Evolutionary conservation across 768 basidiomycete genomes (phyloP).

Genomic region (Phylloporus rhodoxanthus): DNA sequence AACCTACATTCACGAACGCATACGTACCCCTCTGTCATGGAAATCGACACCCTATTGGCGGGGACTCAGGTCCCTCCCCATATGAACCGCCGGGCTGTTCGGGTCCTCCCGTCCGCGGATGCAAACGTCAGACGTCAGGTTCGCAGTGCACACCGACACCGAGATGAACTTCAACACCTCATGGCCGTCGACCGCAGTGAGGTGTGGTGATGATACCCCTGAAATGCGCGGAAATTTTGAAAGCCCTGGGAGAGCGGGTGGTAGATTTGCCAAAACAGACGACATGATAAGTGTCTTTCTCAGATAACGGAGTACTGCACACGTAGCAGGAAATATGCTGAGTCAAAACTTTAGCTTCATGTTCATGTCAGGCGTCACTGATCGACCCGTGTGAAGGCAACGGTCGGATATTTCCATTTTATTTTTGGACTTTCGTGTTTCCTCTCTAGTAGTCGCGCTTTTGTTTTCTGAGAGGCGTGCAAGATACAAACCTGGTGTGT

Average conservation of each 20-base stretch:
- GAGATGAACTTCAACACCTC: not conserved
- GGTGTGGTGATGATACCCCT: not conserved
- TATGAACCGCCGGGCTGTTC: not conserved
- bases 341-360: conserved; percentile 4
- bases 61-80: not conserved
- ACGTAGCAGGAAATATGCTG: not conserved
- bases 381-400: not conserved
- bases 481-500: not conserved
- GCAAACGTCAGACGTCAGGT: not conserved
- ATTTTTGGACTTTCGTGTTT: not conserved
- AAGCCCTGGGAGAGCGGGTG: not conserved
- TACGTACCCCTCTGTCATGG: not conserved
- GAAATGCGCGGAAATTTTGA: not conserved
- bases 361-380: not conserved
- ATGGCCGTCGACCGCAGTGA: not conserved
- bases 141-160: not conserved
- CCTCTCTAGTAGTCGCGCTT: not conserved
- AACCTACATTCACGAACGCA: not conserved
- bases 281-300: conserved; percentile 1
- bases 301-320: not conserved
- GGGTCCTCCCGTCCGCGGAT: not conserved
- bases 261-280: not conserved
- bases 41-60: not conserved
- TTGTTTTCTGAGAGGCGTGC: not conserved
- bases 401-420: not conserved